phyloP scores from a whole-genome alignment of 768 basidiomycete species.

The Panellus pusillus region DNA sequence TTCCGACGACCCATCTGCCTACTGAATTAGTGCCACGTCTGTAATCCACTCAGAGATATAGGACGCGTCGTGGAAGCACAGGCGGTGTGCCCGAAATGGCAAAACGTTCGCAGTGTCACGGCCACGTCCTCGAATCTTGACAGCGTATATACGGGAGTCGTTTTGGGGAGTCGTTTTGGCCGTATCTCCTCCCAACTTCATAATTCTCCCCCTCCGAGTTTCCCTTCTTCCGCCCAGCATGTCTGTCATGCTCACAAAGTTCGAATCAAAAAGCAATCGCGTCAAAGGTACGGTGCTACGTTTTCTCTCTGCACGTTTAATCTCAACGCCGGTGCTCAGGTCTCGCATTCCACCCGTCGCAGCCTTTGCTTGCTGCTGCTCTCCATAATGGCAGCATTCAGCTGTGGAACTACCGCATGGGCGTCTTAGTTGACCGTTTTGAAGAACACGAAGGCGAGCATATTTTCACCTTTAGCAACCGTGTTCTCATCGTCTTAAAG shows the following conservation, averaged over 20 bases:
- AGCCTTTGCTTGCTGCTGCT: slow-evolving; percentile 92
- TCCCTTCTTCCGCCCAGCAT: slow-evolving; percentile 42
- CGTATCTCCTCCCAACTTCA: slow-evolving; percentile 4
- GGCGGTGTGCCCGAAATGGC: too few species aligned
- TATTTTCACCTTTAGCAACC: slow-evolving; percentile 1
- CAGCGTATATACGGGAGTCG: not conserved
- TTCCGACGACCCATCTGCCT: slow-evolving; percentile 54
- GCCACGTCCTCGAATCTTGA: too few species aligned
- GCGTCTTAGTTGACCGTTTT: slow-evolving; percentile 94
- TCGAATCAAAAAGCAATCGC: slow-evolving; percentile 98
- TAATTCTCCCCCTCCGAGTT: slow-evolving; percentile 1
- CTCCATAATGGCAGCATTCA: slow-evolving; percentile 98
- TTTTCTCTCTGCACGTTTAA: slow-evolving; percentile 1
- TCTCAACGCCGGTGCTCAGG: slow-evolving; percentile 42
- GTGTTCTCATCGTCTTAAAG: slow-evolving; percentile 41
- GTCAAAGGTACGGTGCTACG: slow-evolving; percentile 71
- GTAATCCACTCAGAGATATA: not conserved
- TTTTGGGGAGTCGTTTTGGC: slow-evolving; percentile 2
- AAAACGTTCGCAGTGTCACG: too few species aligned
- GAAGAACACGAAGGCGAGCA: slow-evolving; percentile 95
- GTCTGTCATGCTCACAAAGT: slow-evolving; percentile 96
- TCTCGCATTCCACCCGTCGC: slow-evolving; percentile 91
- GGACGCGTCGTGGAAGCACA: too few species aligned
- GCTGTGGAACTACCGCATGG: slow-evolving; percentile 99
- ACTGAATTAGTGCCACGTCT: slow-evolving; percentile 1